Percentiles rank a stretch among this genome's conserved stretches.
Evolutionary conservation across 106 monocot species (phyloP).

Genomic region (Acorus gramineus): DNA sequence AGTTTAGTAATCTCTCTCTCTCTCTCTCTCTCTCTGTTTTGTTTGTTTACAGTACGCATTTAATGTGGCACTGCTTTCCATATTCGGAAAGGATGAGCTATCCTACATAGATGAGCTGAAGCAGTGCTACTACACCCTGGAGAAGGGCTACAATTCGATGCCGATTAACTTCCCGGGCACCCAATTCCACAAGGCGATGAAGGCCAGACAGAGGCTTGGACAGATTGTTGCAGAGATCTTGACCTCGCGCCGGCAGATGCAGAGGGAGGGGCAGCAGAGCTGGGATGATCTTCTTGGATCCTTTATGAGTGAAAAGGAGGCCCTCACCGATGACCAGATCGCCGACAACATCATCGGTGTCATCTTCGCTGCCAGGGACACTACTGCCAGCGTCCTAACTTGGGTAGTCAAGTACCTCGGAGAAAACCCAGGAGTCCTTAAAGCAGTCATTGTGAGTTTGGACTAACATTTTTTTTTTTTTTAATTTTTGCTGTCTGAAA

Average conservation of each 20-base stretch:
- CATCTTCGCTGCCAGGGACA: slow-evolving; percentile 88
- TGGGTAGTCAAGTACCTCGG: slow-evolving; percentile 94
- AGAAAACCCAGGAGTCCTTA: slow-evolving; percentile 64
- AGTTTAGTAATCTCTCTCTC: too few species aligned
- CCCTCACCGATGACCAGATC: slow-evolving; percentile 76
- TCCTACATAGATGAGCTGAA: slow-evolving; percentile 54
- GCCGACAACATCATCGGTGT: slow-evolving; percentile 90
- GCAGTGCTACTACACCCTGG: slow-evolving; percentile 66
- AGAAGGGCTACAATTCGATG: slow-evolving; percentile 96
- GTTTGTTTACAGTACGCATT: slow-evolving; percentile 56
- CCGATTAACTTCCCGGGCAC: slow-evolving; percentile 90
- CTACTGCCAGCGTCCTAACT: slow-evolving; percentile 87
- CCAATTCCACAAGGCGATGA: slow-evolving; percentile 83
- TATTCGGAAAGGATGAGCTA: slow-evolving; percentile 62
- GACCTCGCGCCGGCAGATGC: slow-evolving; percentile 29
- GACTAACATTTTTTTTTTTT: neutral
- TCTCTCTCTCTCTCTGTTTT: neutral
- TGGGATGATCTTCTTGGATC: slow-evolving; percentile 59
- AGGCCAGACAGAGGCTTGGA: slow-evolving; percentile 44
- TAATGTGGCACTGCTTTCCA: slow-evolving; percentile 74
- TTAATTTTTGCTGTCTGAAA: neutral
- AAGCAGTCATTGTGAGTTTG: slow-evolving; percentile 62
- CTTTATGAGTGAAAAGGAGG: slow-evolving; percentile 55
- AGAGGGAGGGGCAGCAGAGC: neutral
- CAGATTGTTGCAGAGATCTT: slow-evolving; percentile 48